Evolutionary conservation across 139 green algal genomes (phyloP).

Genomic region (Zygnema cylindricum): DNA sequence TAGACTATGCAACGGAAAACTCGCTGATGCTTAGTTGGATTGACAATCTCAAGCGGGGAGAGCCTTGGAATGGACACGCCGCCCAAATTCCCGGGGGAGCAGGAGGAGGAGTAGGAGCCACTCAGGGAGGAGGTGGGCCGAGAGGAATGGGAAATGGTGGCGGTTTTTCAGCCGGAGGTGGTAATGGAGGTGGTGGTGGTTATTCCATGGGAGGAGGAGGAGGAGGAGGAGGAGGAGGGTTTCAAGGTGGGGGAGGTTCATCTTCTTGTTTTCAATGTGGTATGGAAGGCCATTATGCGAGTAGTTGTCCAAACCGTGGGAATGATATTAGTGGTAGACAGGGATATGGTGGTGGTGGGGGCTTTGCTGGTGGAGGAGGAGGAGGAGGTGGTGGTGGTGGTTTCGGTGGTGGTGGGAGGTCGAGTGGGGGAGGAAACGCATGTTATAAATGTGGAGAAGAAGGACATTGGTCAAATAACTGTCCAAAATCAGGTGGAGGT

Average conservation of each 20-base stretch:
- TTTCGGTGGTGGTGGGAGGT: conserved; percentile 40
- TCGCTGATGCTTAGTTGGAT: conserved; percentile 57
- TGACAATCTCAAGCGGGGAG: conserved; percentile 51
- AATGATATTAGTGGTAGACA: conserved; percentile 27
- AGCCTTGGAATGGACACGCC: conserved; percentile 29
- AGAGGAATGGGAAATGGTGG: not conserved
- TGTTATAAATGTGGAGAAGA: conserved; percentile 32
- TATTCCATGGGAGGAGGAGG: not conserved
- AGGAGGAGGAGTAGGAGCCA: not conserved
- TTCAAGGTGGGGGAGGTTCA: no score
- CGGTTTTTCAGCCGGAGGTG: conserved; percentile 3
- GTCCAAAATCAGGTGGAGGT: conserved; percentile 43
- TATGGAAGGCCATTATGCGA: conserved; percentile 14
- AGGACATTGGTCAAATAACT: conserved; percentile 11
- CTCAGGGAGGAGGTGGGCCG: not conserved
- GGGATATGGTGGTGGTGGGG: conserved; percentile 29
- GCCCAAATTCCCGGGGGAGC: no score
- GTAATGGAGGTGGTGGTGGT: not conserved
- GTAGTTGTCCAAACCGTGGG: not conserved
- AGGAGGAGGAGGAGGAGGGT: conserved; percentile 46
- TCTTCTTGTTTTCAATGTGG: conserved; percentile 34
- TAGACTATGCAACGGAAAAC: conserved; percentile 58
- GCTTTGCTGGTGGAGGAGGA: conserved; percentile 27
- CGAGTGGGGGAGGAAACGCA: conserved; percentile 31
- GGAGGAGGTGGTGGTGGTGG: conserved; percentile 47